phyloP scores from a whole-genome alignment of 108 stramenopile genomes.

The Nannochloropsis salina region DNA sequence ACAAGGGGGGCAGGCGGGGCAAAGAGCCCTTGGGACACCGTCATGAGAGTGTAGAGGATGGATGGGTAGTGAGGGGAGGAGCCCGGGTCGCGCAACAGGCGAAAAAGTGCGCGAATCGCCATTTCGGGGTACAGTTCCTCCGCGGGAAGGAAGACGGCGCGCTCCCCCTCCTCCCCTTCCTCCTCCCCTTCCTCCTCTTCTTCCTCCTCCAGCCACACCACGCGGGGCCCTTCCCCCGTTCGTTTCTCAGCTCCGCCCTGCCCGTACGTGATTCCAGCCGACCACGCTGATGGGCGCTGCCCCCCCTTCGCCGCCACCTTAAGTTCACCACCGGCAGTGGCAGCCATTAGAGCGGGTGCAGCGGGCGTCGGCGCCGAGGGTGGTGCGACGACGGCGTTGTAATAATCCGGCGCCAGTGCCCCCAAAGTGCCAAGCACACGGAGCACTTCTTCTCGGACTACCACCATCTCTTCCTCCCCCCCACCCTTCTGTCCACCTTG shows the following conservation, averaged over 20 bases:
- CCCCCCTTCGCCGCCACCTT: not conserved
- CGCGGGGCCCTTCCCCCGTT: not conserved
- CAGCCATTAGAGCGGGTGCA: not conserved
- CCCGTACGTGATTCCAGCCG: too few species aligned
- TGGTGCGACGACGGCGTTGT: not conserved
- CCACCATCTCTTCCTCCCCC: conserved; percentile 8
- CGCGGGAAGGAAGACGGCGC: not conserved
- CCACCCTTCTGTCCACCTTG: not conserved
- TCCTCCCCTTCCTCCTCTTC: not conserved
- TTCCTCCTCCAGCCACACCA: not conserved
- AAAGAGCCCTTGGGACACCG: not conserved
- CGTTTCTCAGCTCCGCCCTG: not conserved
- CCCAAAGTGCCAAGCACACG: not conserved
- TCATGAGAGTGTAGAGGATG: not conserved
- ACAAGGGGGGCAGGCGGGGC: not conserved
- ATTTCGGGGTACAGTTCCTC: conserved; percentile 12
- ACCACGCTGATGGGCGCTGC: not conserved
- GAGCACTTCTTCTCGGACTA: not conserved
- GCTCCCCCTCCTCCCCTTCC: not conserved
- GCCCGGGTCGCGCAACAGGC: not conserved
- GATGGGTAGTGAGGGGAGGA: not conserved
- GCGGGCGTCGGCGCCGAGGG: too few species aligned
- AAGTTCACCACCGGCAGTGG: not conserved
- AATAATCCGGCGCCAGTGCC: not conserved
- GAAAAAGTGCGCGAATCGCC: not conserved